Evolutionary conservation across 768 basidiomycete genomes (phyloP), one percentile per base, ranked within the genome.

Genomic region (Mycena indigotica): DNA sequence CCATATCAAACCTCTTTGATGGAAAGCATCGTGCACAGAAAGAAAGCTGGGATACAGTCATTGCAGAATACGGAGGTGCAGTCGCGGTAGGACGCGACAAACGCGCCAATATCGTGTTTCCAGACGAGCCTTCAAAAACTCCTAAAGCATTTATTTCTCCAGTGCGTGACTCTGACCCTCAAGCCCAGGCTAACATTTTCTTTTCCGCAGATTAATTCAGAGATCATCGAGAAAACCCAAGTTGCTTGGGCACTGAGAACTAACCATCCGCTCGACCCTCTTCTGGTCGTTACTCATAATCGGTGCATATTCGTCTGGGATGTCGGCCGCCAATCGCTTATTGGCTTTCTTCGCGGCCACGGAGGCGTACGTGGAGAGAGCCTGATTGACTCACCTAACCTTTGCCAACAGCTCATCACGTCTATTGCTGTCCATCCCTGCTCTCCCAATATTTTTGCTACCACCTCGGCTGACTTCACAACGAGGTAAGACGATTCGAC

Each of bases 401-500:
- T n/a, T n/a, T n/a, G 51, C 55, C 35, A 30, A 40, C 38, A 39
- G 81, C 72, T 76, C 25, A 90, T 93, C 56, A 90, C 87, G 0
- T 85, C 86, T 8, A 80, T 93, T 5, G 80, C 75, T 0, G 83
- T 87, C 5, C 86, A 91, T 67, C 87, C 86, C 4, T 73, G 64
- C 0, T 74, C 73, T 40, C 83, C 85, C 12, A 76, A 87, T 60
- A 67, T 87, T 3, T 78, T 89, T 60, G 86, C 85, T 63, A 88
- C 87, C 2, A 89, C 89, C 15, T 90, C 90, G 0, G 75, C 85
- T 40, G 90, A 93, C 68, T 83, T 82, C 63, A 82, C 88, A 0
- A 78, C 84, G 4, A 77, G 61, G 61, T 61, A 53, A 3, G 30
- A 28, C 12, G 28, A 1, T 21, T 4, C 6, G 3, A 4, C 17